Evolutionary conservation across 139 green algal species (phyloP), one percentile per base, ranked within the genome.

Genomic region (Desmodesmus armatus): DNA sequence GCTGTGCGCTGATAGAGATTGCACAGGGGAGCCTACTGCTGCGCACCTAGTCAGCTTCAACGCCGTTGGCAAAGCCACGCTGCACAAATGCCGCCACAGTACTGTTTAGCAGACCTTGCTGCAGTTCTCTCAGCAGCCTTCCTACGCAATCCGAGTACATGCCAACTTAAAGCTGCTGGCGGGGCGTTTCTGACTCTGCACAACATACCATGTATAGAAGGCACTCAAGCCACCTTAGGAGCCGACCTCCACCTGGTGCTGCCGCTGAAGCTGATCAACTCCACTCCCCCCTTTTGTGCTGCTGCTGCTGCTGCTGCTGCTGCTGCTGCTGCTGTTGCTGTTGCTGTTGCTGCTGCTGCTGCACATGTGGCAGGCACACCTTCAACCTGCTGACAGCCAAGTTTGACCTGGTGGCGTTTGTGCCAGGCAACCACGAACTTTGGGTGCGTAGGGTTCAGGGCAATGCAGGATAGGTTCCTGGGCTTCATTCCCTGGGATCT

Each of bases 351-450:
- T 58, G 51, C 35, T 78, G 41, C 39, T 53, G 3, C 15, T 58
- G 71, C 21, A 35, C 33, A 47, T 82, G 43, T 31, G 13, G 75
- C 86, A 91, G 85, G 41, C 44, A 47, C 0, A 96, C 93, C 0
- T 65, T 96, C 29, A 6, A 85, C 25, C 76, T 88, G 1, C 81
- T 96, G 27, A 67, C 17, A 3, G 5, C 35, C 7, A 70, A 86
- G 6, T 97, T 89, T 65, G 29, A n/a, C 3, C 55, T 91, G 15
- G 92, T 96, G 0, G 92, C 93, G 51, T 97, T 94, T 75, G 85
- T 91, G 11, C 90, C 90, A 2, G 94, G 94, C 74, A 97, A 97
- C 84, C 94, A 97, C 62, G 93, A 97, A 21, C 83, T 96, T 0
- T 97, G 94, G 94, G 85, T 89, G 33, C 87, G 91, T n/a, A n/a